Conservation (phyloP, 2,329 filamentous ascomycete species). For the Phialemonium atrogriseum region DNA sequence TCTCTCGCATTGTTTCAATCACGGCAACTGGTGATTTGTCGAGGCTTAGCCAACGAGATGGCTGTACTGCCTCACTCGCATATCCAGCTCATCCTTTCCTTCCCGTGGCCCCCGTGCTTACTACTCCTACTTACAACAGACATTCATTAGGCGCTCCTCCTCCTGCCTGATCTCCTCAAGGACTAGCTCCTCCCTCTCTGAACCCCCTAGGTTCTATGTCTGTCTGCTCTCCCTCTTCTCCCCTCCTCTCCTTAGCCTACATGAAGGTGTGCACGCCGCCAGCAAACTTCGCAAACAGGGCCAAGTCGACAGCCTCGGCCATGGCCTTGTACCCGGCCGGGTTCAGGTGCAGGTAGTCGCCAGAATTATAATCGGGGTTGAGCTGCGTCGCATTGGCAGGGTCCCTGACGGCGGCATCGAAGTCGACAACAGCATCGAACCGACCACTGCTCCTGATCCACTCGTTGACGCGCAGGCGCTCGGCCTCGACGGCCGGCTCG, state of each 20-base stretch:
- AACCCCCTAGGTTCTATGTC: too few relatives aligned
- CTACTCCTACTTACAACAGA: too few relatives aligned
- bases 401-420: conserved; percentile 47
- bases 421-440: conserved; percentile 56
- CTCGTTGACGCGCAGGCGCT: conserved; percentile 45
- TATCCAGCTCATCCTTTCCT: too few relatives aligned
- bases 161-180: too few relatives aligned
- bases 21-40: too few relatives aligned
- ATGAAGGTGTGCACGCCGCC: conserved; percentile 19
- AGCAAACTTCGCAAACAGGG: conserved; percentile 32
- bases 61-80: too few relatives aligned
- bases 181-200: too few relatives aligned
- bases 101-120: too few relatives aligned
- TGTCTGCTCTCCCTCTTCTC: neutral
- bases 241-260: too few relatives aligned
- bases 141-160: too few relatives aligned
- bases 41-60: too few relatives aligned
- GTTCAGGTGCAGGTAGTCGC: conserved; percentile 54
- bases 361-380: conserved; percentile 38
- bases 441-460: conserved; percentile 46
- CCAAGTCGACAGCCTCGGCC: conserved; percentile 44
- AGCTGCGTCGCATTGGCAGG: conserved; percentile 34
- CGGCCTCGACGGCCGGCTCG: conserved; percentile 40
- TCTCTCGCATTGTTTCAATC: too few relatives aligned
- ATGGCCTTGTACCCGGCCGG: conserved; percentile 45